Evolutionary conservation across 805 yeast species (phyloP).

Genomic region (Teunomyces stri): DNA sequence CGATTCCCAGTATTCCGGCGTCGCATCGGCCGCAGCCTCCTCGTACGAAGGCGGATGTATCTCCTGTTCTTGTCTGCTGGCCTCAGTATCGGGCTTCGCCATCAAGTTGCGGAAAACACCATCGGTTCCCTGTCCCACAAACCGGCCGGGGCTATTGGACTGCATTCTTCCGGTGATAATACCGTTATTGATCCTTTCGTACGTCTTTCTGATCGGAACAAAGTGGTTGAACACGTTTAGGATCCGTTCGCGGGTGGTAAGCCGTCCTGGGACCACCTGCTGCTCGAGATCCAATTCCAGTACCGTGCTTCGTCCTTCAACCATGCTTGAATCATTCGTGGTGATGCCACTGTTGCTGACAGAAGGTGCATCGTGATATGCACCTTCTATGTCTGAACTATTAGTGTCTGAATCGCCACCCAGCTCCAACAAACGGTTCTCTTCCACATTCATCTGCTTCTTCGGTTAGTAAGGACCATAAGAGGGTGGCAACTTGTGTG

Average conservation of each 20-base stretch:
- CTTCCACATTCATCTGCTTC: constrained; percentile 5
- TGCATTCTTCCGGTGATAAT: constrained; percentile 43
- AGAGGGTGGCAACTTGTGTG: neutral
- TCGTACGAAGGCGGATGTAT: constrained; percentile 82
- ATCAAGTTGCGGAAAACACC: constrained; percentile 91
- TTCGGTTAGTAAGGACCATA: neutral
- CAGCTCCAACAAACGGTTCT: constrained; percentile 7
- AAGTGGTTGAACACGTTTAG: constrained; percentile 31
- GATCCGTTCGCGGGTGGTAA: constrained; percentile 30
- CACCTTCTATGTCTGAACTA: neutral
- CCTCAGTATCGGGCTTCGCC: constrained; percentile 76
- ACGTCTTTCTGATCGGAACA: constrained; percentile 41
- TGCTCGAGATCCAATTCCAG: constrained; percentile 26
- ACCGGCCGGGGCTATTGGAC: constrained; percentile 41
- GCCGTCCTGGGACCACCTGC: constrained; percentile 17
- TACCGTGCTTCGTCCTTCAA: constrained; percentile 14
- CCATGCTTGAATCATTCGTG: constrained; percentile 5
- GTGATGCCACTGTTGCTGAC: no score
- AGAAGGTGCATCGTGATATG: no score
- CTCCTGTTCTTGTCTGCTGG: constrained; percentile 38
- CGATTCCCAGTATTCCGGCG: constrained; percentile 97
- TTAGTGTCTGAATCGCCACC: constrained; percentile 3
- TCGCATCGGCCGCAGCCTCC: constrained; percentile 90
- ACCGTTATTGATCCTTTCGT: constrained; percentile 42
- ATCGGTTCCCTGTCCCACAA: constrained; percentile 56